Percentiles rank a stretch among this genome's conserved stretches.
Conservation (phyloP, 2,329 filamentous ascomycete genomes). For the Curvularia lunata region DNA sequence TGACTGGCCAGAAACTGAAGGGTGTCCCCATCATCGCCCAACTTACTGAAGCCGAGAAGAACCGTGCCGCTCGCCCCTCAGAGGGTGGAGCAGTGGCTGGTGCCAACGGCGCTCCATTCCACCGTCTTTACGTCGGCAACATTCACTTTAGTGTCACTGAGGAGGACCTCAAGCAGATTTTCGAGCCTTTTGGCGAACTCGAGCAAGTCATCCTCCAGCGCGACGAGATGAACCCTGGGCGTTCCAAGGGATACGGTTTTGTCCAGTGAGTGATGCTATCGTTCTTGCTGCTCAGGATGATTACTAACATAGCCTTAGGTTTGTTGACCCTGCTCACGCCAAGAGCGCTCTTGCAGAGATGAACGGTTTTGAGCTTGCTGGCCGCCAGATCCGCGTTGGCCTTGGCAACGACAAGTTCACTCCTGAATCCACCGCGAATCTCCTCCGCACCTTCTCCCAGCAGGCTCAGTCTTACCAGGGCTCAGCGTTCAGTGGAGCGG, state of each 20-base stretch:
- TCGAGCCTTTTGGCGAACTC: conserved; percentile 95
- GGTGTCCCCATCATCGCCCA: conserved; percentile 98
- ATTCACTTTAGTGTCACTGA: conserved; percentile 99
- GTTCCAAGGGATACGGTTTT: conserved; percentile 87
- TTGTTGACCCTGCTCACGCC: conserved; percentile 86
- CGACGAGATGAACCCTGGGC: conserved; percentile 72
- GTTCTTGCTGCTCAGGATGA: background rate
- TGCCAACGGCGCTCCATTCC: conserved; percentile 88
- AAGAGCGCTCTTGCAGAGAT: conserved; percentile 97
- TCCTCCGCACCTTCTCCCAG: conserved; percentile 87
- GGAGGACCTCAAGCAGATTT: conserved; percentile 92
- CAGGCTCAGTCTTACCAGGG: conserved; percentile 72
- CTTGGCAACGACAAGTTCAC: conserved; percentile 99
- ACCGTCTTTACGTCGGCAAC: conserved; percentile 97
- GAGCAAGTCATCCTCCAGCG: conserved; percentile 98
- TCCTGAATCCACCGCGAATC: conserved; percentile 90
- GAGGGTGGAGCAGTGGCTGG: conserved; percentile 63
- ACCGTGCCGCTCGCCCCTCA: conserved; percentile 88
- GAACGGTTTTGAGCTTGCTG: conserved; percentile 98
- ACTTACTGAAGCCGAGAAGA: conserved; percentile 98
- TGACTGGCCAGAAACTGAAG: conserved; percentile 98
- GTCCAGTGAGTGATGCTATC: conserved; percentile 77
- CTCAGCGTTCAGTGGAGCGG: conserved; percentile 88
- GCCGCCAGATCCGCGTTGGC: conserved; percentile 95
- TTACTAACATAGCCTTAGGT: conserved; percentile 64